phyloP scores from a whole-genome alignment of 1,284 basidiomycete genomes.

The Somion occarium region DNA sequence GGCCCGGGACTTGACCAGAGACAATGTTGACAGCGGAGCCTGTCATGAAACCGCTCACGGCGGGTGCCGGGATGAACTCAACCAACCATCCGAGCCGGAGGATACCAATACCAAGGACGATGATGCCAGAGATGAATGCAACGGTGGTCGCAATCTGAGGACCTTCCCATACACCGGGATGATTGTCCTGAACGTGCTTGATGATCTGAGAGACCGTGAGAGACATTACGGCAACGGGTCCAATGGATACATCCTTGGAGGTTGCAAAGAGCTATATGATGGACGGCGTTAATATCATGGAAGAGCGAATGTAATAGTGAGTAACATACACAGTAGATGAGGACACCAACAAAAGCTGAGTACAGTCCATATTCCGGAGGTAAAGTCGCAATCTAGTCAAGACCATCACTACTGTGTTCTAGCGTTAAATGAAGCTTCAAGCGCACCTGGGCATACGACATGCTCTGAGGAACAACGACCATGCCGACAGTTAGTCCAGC shows the following conservation, averaged over 20 bases:
- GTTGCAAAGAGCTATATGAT: conserved; percentile 77
- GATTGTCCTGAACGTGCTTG: conserved; percentile 48
- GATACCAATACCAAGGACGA: conserved; percentile 91
- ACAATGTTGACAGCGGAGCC: conserved; percentile 89
- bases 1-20: conserved; percentile 77
- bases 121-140: conserved; percentile 88
- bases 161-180: conserved; percentile 52
- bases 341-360: conserved; percentile 89
- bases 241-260: conserved; percentile 94
- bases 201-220: conserved; percentile 86
- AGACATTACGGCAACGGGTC: conserved; percentile 97
- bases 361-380: conserved; percentile 90
- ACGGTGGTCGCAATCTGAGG: conserved; percentile 83
- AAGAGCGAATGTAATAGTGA: conserved; percentile 19
- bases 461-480: conserved; percentile 86
- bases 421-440: too few relatives aligned
- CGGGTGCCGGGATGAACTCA: conserved; percentile 90
- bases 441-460: conserved; percentile 73
- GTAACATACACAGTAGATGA: conserved; percentile 69
- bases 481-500: conserved; percentile 90
- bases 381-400: conserved; percentile 82
- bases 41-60: conserved; percentile 92
- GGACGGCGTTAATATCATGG: conserved; percentile 4
- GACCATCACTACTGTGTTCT: too few relatives aligned
- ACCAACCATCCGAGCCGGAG: conserved; percentile 92